Percentiles rank a stretch among this genome's conserved stretches.
These are phyloP conservation scores for Collybia nuda DNA, from an alignment of 768 basidiomycete genomes.

Conservation along the genomic window DNA sequence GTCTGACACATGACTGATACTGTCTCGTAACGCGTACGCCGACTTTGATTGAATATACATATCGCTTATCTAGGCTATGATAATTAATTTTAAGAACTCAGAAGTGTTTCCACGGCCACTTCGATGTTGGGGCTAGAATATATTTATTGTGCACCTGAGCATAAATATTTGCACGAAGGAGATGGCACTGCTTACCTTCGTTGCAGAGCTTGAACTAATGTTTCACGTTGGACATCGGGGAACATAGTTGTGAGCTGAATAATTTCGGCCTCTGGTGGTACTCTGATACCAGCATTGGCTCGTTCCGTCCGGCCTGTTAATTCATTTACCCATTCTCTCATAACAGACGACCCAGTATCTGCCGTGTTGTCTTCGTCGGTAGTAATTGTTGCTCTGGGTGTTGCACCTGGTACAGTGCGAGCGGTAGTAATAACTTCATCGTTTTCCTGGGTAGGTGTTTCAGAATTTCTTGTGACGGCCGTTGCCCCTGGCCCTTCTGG, in stretches of 20 bases:
- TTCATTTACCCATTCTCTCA: conserved; percentile 81
- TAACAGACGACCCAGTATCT: conserved; percentile 44
- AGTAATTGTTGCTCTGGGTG: conserved; percentile 19
- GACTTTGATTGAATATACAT: conserved; percentile 11
- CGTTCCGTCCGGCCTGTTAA: conserved; percentile 65
- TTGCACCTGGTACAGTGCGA: conserved; percentile 27
- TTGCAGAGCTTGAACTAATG: conserved; percentile 75
- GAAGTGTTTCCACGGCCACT: conserved; percentile 77
- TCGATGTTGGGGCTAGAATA: conserved; percentile 68
- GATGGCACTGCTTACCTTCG: conserved; percentile 56
- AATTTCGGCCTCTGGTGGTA: conserved; percentile 78
- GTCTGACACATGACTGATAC: conserved; percentile 18
- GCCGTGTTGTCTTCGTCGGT: conserved; percentile 20
- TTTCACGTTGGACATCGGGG: conserved; percentile 72
- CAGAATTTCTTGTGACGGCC: conserved; percentile 8
- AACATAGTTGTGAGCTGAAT: conserved; percentile 78
- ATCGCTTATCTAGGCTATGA: conserved; percentile 5
- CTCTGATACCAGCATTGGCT: conserved; percentile 56
- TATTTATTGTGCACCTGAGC: conserved; percentile 4
- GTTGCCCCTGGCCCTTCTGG: conserved; percentile 49
- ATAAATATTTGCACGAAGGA: conserved; percentile 11
- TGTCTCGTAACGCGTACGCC: conserved; percentile 17
- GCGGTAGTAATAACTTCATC: conserved; percentile 71
- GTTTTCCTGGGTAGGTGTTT: conserved; percentile 28
- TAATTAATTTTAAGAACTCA: conserved; percentile 46